Base-by-base conservation (phyloP, 352 stramenopile species). In the Globisporangium okanoganense region DNA sequence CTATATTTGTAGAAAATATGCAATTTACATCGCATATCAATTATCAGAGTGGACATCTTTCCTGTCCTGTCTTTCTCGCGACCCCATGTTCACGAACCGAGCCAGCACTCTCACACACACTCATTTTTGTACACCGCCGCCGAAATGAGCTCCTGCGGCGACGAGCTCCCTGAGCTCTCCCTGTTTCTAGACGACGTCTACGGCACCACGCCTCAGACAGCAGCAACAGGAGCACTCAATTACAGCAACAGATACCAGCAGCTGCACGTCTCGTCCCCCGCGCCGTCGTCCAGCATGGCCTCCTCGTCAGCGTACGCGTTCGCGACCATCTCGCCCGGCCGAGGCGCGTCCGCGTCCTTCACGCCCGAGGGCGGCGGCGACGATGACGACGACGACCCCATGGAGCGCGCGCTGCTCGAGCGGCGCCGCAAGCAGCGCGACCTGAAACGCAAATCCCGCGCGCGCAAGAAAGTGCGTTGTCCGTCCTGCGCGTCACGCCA, bases 381-480 rank as follows among this genome's bases (percentile, higher is more conserved):
- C 5, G 49, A 43, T 18, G 48, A 38, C 47, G 38, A n/a, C 47
- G 38, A n/a, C 20, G 31, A 54, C 8, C 16, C 14, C 18, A 50
- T 20, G 25, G 25, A 58, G 25, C 35, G 24, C 18, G 58, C 58
- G 13, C 35, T 64, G 25, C 50, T 64, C 31, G 61, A 66, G 53
- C 61, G 61, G 25, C 61, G 52, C 36, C 47, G 49, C n/a, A 61
- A 61, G 29, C 61, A 66, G 53, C 61, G 61, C 53, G 61, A 66
- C 8, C 61, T 66, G 44, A 67, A 67, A 25, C 61, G 54, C 48
- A 43, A 52, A 27, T 67, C 50, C 29, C 61, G 61, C 36, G 61
- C 61, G n/a, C 53, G 61, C 38, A 67, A 62, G 31, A 57, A 58
- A 50, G 61, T 67, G 20, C 20, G 59, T 20, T 27, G 14, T 45